Evolutionary conservation across 2,329 filamentous ascomycete genomes (phyloP), one percentile per base, ranked within the genome.

Genomic region (Penicillium thymicola): DNA sequence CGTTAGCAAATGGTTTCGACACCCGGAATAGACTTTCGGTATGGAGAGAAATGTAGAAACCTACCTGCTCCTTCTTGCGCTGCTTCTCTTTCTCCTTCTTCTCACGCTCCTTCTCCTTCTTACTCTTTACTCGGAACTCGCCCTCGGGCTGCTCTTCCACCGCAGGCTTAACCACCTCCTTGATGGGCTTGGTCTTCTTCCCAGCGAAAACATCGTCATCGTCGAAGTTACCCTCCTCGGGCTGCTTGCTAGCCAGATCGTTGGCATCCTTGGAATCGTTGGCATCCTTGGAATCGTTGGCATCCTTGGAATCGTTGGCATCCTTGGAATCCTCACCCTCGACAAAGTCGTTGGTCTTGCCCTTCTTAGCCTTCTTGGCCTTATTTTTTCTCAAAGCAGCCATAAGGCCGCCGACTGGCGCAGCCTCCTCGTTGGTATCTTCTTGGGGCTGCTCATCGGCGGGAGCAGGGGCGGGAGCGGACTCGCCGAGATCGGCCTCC

Each of bases 51-150:
- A 47, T 21, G 18, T 14, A 32, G 43, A 49, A 38, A 71, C 80
- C 56, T 74, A 94, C 91, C 85, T 97, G 89, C 77, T 99, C 94
- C 85, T 92, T 99, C 81, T 99, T 99, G 65, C 92, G 84, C 79
- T 94, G 90, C 85, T 99, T 99, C 81, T 99, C 94, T 59, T 91
- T 87, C 80, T 99, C 94, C 79, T 97, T 99, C 83, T 93, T 97
- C 70, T 93, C 82, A 77, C 91, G 96, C 75, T 99, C 94, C 80
- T 99, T 99, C 79, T 99, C 92, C 57, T 95, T 94, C 84, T 97
- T 99, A 38, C 91, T 96, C 78, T 97, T 86, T 47, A 97, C 82
- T 54, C 86, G 84, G 43, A 88, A 88, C 4, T 80, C 81, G 11
- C 77, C 81, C 21, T 80, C 81, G 2, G 79, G 81, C 18, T 68